Percentiles rank a stretch among this genome's conserved stretches.
phyloP scores from a whole-genome alignment of 495 filamentous ascomycete genomes.

The Penicillium pancosmium region DNA sequence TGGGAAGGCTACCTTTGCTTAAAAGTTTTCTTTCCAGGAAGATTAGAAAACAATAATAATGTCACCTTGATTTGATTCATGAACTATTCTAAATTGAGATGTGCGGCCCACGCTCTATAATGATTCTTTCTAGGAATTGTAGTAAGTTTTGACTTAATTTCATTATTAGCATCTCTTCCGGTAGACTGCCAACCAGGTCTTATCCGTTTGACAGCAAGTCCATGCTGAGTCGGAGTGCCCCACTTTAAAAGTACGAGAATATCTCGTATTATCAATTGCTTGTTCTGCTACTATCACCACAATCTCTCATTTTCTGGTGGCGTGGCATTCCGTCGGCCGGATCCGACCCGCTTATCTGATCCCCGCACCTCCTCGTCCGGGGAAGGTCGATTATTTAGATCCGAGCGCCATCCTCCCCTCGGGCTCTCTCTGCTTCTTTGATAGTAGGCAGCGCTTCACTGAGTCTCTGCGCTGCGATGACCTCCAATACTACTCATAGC shows the following conservation, averaged over 20 bases:
- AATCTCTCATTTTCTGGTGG: not conserved
- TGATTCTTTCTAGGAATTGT: too few species aligned
- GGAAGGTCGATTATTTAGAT: not conserved
- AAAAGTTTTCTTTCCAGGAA: not conserved
- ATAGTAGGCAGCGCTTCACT: too few species aligned
- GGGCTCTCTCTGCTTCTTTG: not conserved
- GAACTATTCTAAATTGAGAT: not conserved
- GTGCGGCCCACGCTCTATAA: too few species aligned
- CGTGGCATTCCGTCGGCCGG: not conserved
- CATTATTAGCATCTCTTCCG: too few species aligned
- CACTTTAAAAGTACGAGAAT: too few species aligned
- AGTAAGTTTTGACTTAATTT: too few species aligned
- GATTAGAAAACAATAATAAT: not conserved
- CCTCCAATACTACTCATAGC: not conserved
- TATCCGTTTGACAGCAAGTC: too few species aligned
- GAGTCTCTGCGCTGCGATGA: not conserved
- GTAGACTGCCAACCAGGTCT: too few species aligned
- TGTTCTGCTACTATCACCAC: not conserved
- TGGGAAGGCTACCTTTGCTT: slow-evolving; percentile 21
- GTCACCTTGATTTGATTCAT: not conserved
- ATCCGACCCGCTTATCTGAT: slow-evolving; percentile 4
- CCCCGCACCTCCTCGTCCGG: not conserved
- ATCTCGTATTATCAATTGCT: not conserved
- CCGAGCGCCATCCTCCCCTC: not conserved
- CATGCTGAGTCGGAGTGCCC: too few species aligned